Evolutionary conservation across 2,329 filamentous ascomycete genomes (phyloP).

Genomic region (Botrytis fragariae): DNA sequence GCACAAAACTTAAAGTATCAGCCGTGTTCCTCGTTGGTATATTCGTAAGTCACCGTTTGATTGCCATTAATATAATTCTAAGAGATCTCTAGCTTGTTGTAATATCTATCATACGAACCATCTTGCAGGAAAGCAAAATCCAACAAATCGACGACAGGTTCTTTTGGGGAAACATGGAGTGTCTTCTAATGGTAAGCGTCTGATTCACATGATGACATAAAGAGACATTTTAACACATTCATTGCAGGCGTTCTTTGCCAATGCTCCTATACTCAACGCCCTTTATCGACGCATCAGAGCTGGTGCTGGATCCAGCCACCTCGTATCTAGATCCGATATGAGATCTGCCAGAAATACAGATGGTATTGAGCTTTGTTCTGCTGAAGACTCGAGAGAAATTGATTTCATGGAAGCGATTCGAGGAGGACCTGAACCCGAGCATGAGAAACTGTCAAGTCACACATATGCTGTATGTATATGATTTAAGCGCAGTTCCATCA

Average conservation of each 20-base stretch:
- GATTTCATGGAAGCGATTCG: slow-evolving; percentile 8
- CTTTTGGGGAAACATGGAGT: slow-evolving; percentile 26
- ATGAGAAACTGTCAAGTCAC: neutral
- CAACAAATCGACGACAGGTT: neutral
- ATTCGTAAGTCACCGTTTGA: slow-evolving; percentile 21
- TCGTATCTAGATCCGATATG: neutral
- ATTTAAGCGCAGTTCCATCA: neutral
- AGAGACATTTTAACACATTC: neutral
- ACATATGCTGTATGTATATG: neutral
- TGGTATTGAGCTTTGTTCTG: neutral
- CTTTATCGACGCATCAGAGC: slow-evolving; percentile 25
- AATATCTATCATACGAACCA: slow-evolving; percentile 13
- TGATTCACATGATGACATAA: neutral
- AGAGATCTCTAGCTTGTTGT: slow-evolving; percentile 22
- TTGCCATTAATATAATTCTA: neutral
- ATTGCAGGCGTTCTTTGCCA: slow-evolving; percentile 28
- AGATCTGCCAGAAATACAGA: neutral
- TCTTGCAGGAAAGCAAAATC: neutral
- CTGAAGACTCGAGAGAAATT: slow-evolving; percentile 8
- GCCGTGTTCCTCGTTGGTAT: slow-evolving; percentile 24
- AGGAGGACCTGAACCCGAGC: neutral
- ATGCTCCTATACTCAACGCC: slow-evolving; percentile 30
- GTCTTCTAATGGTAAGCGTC: slow-evolving; percentile 26
- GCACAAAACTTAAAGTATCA: slow-evolving; percentile 24
- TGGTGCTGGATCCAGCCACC: slow-evolving; percentile 1